phyloP scores from a whole-genome alignment of 441 rosid species.

The Populus hybrid region DNA sequence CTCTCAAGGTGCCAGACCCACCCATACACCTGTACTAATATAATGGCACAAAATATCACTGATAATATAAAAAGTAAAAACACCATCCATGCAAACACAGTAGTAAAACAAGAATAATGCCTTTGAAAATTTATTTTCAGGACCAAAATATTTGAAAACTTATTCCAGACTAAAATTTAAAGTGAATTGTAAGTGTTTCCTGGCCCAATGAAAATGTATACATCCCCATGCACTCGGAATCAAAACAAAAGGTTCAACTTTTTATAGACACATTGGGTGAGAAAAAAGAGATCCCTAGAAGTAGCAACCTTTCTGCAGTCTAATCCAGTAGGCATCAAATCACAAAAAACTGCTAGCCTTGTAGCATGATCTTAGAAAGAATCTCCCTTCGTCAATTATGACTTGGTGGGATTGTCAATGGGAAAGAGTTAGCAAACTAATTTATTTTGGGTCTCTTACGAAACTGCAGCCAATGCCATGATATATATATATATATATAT shows the following conservation, averaged over 20 bases:
- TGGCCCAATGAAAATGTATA: background rate
- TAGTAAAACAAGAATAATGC: background rate
- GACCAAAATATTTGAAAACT: background rate
- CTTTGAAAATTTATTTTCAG: background rate
- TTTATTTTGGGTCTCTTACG: background rate
- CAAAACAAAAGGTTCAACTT: background rate
- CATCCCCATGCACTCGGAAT: background rate
- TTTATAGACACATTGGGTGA: background rate
- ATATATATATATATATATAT: no score
- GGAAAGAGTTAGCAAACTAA: background rate
- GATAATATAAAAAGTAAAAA: no score
- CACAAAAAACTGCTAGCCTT: background rate
- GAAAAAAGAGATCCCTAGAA: background rate
- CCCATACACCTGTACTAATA: background rate
- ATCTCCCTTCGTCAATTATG: background rate
- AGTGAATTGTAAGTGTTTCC: background rate
- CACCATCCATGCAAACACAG: background rate
- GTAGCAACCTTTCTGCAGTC: background rate
- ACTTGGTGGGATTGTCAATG: background rate
- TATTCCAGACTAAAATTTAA: background rate
- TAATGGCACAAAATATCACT: background rate
- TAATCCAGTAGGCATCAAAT: background rate
- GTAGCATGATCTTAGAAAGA: background rate
- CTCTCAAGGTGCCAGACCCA: background rate
- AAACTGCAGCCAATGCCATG: background rate